phyloP scores from a whole-genome alignment of 1,284 basidiomycete genomes.

The Polyporus tsugae region DNA sequence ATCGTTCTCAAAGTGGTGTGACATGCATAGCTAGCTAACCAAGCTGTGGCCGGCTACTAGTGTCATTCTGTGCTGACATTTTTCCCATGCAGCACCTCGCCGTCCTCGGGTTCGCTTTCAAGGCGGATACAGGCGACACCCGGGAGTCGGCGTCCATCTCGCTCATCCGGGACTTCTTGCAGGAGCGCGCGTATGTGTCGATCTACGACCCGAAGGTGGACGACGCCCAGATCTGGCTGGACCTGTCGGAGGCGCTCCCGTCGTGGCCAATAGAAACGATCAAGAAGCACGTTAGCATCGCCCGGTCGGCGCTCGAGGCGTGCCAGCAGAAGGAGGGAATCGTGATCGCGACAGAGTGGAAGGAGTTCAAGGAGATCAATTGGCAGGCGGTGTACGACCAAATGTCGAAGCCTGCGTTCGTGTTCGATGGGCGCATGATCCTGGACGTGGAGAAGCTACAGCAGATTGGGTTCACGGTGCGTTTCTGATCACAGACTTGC shows the following conservation, averaged over 20 bases:
- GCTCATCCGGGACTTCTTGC: slow-evolving; percentile 92
- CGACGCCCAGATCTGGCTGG: slow-evolving; percentile 77
- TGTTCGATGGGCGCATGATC: slow-evolving; percentile 92
- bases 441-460: slow-evolving; percentile 84
- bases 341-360: slow-evolving; percentile 95
- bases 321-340: slow-evolving; percentile 92
- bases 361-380: slow-evolving; percentile 92
- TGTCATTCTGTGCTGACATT: slow-evolving; percentile 17
- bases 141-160: slow-evolving; percentile 98
- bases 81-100: slow-evolving; percentile 80
- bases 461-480: slow-evolving; percentile 92
- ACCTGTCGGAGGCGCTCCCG: slow-evolving; percentile 76
- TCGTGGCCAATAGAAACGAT: slow-evolving; percentile 68
- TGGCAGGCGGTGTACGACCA: slow-evolving; percentile 87
- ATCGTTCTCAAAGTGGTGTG: too few species aligned
- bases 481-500: slow-evolving; percentile 36
- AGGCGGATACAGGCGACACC: slow-evolving; percentile 96
- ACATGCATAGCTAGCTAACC: too few species aligned
- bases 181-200: slow-evolving; percentile 87
- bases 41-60: too few species aligned
- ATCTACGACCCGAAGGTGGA: slow-evolving; percentile 94
- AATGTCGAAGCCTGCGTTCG: slow-evolving; percentile 97
- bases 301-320: slow-evolving; percentile 82
- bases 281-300: slow-evolving; percentile 89
- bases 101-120: slow-evolving; percentile 96